Evolutionary conservation across 2,329 filamentous ascomycete species (phyloP).

Genomic region (Cercospora zeina): DNA sequence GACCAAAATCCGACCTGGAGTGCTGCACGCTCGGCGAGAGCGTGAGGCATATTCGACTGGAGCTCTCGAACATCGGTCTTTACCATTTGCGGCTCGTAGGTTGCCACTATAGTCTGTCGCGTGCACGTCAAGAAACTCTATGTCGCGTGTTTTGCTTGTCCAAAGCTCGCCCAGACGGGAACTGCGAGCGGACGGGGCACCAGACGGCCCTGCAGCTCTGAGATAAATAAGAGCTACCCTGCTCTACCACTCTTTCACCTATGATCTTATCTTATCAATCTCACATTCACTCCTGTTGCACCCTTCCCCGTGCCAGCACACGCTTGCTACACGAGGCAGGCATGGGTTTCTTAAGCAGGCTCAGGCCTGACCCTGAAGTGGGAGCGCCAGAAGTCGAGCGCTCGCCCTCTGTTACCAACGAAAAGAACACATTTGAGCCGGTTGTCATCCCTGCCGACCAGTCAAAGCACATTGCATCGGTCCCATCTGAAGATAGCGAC

Average conservation of each 20-base stretch:
- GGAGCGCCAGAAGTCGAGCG: constrained; percentile 18
- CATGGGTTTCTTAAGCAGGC: constrained; percentile 19
- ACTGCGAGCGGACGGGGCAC: constrained; percentile 9
- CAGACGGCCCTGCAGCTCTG: neutral
- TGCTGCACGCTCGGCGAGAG: neutral
- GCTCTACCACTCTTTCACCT: neutral
- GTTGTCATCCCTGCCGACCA: constrained; percentile 18
- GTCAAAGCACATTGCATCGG: constrained; percentile 19
- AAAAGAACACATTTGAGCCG: neutral
- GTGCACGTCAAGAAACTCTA: constrained; percentile 7
- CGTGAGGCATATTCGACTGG: constrained; percentile 1
- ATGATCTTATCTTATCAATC: constrained; percentile 18
- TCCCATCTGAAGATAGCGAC: constrained; percentile 23
- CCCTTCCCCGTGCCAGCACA: neutral
- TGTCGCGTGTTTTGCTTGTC: constrained; percentile 8
- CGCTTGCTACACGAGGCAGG: neutral
- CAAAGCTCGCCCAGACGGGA: constrained; percentile 15
- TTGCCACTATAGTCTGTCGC: constrained; percentile 11
- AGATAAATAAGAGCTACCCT: constrained; percentile 10
- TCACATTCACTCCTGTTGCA: neutral
- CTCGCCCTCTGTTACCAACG: neutral
- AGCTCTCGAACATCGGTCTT: neutral
- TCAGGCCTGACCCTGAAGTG: constrained; percentile 12
- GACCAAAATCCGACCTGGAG: neutral
- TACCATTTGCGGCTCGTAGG: neutral